A percentile compares a stretch with the other conserved stretches of the same genome.
Conservation (phyloP, 2,329 filamentous ascomycete species). For the Basipetospora sp. region DNA sequence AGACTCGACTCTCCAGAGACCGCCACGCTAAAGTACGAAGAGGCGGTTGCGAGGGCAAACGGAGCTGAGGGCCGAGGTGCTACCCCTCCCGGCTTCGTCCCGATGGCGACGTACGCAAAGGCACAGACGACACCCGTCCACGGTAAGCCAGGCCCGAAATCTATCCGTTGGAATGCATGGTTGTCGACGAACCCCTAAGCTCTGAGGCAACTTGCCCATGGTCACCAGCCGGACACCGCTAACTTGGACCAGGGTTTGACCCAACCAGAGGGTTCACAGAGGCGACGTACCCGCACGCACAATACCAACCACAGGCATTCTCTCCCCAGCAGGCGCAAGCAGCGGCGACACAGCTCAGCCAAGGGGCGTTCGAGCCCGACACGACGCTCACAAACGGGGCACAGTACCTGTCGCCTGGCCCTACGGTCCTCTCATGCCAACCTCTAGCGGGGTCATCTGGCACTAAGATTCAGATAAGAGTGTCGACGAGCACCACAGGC, state of each 20-base stretch:
- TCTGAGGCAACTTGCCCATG: background rate
- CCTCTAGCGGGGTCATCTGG: slow-evolving; percentile 55
- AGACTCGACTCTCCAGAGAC: slow-evolving; percentile 43
- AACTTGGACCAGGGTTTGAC: slow-evolving; percentile 35
- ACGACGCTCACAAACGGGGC: slow-evolving; percentile 48
- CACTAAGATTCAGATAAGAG: slow-evolving; percentile 57
- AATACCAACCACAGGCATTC: slow-evolving; percentile 34
- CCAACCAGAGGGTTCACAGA: slow-evolving; percentile 46
- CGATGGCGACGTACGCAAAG: slow-evolving; percentile 54
- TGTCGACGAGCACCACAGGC: slow-evolving; percentile 57
- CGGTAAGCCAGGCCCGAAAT: slow-evolving; percentile 34
- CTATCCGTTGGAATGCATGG: too few relatives aligned
- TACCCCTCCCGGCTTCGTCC: slow-evolving; percentile 30
- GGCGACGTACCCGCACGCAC: slow-evolving; percentile 29
- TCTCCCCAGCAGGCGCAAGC: slow-evolving; percentile 26
- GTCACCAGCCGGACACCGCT: slow-evolving; percentile 2
- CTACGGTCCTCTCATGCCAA: slow-evolving; percentile 53
- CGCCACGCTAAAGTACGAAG: slow-evolving; percentile 41
- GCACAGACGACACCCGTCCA: slow-evolving; percentile 61
- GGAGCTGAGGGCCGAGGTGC: slow-evolving; percentile 40
- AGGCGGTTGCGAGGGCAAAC: slow-evolving; percentile 37
- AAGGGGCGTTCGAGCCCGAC: slow-evolving; percentile 36
- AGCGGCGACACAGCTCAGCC: slow-evolving; percentile 35
- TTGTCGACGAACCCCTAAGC: background rate
- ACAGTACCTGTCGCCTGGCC: slow-evolving; percentile 47